Evolutionary conservation across 768 basidiomycete genomes (phyloP), one percentile per base, ranked within the genome.

Genomic region (Auriscalpium microsporum): DNA sequence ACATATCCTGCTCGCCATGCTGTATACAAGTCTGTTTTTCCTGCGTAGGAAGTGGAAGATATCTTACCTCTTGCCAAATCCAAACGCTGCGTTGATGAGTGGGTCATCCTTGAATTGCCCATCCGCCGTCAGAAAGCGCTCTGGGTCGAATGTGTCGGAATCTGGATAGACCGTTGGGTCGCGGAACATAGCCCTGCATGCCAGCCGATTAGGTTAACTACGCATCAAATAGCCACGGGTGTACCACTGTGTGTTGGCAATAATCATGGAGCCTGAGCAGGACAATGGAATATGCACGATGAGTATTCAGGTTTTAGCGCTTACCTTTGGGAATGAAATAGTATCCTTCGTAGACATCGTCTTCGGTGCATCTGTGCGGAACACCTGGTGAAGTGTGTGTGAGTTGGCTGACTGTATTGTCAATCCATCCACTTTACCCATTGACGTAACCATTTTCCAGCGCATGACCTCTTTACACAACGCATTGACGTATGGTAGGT

Each of bases 401-500:
- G 0, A 5, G 33, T 28, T 4, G 34, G 23, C 3, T 3, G 2
- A 37, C 8, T 7, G 28, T 7, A 19, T 6, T 17, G 10, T 8
- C 38, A 37, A 33, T 38, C 23, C 28, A 28, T 28, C 5, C 28
- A 28, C 16, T 50, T 4, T 9, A 58, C 57, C 57, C 2, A 56
- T 23, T 13, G 57, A 54, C 1, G 49, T 35, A 11, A 56, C 46
- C 50, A 58, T 45, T 28, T 36, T 44, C 68, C 63, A 68, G 52
- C 67, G 58, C 44, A 63, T 19, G 8, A 64, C 16, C 45, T 69
- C 69, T 34, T 60, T 64, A 28, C 63, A 50, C 16, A 68, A 23
- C 0, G 65, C 64, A 6, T 66, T 58, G 4, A 67, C 34, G 52
- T 66, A 69, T 8, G 68, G 65, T 35, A 70, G 58, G 13, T 48